Conservation (phyloP, 2,329 filamentous ascomycete genomes). For the Rugonectria rugulosa region DNA sequence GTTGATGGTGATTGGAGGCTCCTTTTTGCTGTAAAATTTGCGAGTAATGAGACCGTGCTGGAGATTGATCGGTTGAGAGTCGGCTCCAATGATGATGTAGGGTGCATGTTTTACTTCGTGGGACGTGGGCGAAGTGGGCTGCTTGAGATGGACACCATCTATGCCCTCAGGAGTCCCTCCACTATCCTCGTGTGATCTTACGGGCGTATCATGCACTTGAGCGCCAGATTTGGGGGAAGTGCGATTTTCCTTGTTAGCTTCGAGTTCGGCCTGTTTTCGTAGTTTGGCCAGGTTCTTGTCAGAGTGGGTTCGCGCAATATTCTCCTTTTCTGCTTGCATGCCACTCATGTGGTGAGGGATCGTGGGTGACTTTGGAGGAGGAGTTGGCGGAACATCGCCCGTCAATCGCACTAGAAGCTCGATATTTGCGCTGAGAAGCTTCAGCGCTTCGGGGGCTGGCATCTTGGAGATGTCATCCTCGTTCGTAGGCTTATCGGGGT, state of each 20-base stretch:
- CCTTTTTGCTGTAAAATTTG: constrained; percentile 90
- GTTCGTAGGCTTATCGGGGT: constrained; percentile 39
- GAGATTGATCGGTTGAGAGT: constrained; percentile 75
- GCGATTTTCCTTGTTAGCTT: constrained; percentile 35
- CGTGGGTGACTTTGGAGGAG: constrained; percentile 68
- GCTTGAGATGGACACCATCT: constrained; percentile 63
- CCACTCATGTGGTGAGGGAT: constrained; percentile 73
- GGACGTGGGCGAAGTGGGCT: constrained; percentile 42
- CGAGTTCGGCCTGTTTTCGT: constrained; percentile 49
- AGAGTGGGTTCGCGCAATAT: constrained; percentile 65
- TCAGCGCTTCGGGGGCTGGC: constrained; percentile 76
- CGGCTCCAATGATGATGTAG: constrained; percentile 70
- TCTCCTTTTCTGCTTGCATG: constrained; percentile 69
- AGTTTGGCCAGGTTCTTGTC: constrained; percentile 60
- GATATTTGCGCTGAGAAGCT: constrained; percentile 76
- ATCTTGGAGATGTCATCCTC: constrained; percentile 76
- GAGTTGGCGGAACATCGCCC: constrained; percentile 83
- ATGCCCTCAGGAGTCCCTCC: constrained; percentile 46
- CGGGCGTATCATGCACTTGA: constrained; percentile 8
- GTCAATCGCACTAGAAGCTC: constrained; percentile 76
- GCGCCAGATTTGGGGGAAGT: constrained; percentile 14
- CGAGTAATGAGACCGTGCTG: constrained; percentile 88
- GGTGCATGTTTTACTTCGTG: constrained; percentile 49
- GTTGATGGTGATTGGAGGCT: constrained; percentile 81
- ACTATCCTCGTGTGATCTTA: constrained; percentile 1